A percentile compares a stretch with the other conserved stretches of the same genome.
Evolutionary conservation across 2,329 filamentous ascomycete genomes (phyloP).

Genomic region (Botryosphaeria agaves): DNA sequence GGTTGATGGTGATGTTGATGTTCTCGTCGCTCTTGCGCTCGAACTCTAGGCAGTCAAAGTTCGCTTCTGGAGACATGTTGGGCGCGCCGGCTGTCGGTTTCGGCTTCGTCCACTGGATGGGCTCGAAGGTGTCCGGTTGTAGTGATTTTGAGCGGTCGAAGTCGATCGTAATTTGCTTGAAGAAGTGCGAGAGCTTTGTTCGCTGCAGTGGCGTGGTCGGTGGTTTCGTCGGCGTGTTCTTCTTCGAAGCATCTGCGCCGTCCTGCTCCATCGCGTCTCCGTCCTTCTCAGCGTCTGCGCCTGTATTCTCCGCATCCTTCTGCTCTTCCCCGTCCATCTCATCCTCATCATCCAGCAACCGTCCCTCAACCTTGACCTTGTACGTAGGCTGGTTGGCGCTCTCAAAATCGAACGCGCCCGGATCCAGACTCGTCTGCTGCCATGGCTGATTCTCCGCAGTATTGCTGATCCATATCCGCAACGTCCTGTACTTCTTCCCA

Average conservation of each 20-base stretch:
- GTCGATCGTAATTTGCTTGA: constrained; percentile 57
- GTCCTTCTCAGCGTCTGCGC: constrained; percentile 21
- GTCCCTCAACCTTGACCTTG: constrained; percentile 80
- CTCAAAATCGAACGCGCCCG: constrained; percentile 68
- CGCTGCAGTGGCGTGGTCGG: constrained; percentile 28
- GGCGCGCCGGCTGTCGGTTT: constrained; percentile 23
- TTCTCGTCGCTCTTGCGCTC: constrained; percentile 88
- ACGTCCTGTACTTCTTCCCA: constrained; percentile 62
- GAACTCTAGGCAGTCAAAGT: constrained; percentile 85
- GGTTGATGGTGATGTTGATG: constrained; percentile 74
- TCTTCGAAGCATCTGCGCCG: constrained; percentile 14
- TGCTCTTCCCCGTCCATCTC: constrained; percentile 27
- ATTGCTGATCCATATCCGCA: constrained; percentile 91
- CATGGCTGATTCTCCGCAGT: constrained; percentile 88
- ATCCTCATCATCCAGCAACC: constrained; percentile 46
- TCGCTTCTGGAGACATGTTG: constrained; percentile 45
- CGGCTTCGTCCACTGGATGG: constrained; percentile 80
- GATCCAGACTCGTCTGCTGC: constrained; percentile 55
- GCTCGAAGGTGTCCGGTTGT: constrained; percentile 41
- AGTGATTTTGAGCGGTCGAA: constrained; percentile 42
- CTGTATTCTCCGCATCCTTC: constrained; percentile 22
- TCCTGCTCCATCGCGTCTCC: constrained; percentile 45
- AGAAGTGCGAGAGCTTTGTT: constrained; percentile 57
- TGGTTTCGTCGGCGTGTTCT: constrained; percentile 11
- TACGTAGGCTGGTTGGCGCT: constrained; percentile 64